Evolutionary conservation across 2,329 filamentous ascomycete genomes (phyloP), one percentile per base, ranked within the genome.

Genomic region (Talaromyces albobiverticillius): DNA sequence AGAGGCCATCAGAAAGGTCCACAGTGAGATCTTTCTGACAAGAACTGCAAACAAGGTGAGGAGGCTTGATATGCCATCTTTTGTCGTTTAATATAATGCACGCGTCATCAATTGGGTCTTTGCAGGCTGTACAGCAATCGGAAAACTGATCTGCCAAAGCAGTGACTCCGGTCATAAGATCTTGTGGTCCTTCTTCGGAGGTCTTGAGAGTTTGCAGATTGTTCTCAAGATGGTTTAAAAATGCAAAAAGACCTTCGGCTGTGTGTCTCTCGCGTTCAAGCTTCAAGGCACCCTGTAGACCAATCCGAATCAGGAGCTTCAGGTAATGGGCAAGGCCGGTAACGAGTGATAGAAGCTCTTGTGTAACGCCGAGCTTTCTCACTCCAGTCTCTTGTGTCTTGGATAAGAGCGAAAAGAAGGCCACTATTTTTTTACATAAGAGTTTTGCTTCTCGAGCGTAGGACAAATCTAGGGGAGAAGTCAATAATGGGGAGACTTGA

Each of bases 361-460:
- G 94, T 8, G 94, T 99, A 29, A 99, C 94, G 41, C 94, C 94
- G 40, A 97, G 83, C 68, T 96, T 94, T 55, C 90, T 83, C 34
- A 89, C 85, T n/a, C 88, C 89, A 8, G 86, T 90, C 66, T 96
- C 92, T 68, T 97, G 93, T 1, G 92, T 94, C 71, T 96, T 96
- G 5, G 93, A 95, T 8, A 99, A 80, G 16, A 99, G 78, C 11
- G 91, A 91, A 71, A 99, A 99, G 78, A 99, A 99, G 23, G 93
- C 90, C 5, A 99, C 94, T 52, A 99, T 95, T 73, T 99, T 99
- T 74, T 99, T 99, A 79, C 94, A 99, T n/a, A 99, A 83, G 48
- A 99, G 80, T 73, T 99, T 99, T n/a, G 94, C 89, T 76, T 99
- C 94, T 64, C 94, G 86, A 16, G 89, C 88, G 68, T 97, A 99